Conservation (phyloP, 169 alveolate species). For the Plasmodium reichenowi region DNA sequence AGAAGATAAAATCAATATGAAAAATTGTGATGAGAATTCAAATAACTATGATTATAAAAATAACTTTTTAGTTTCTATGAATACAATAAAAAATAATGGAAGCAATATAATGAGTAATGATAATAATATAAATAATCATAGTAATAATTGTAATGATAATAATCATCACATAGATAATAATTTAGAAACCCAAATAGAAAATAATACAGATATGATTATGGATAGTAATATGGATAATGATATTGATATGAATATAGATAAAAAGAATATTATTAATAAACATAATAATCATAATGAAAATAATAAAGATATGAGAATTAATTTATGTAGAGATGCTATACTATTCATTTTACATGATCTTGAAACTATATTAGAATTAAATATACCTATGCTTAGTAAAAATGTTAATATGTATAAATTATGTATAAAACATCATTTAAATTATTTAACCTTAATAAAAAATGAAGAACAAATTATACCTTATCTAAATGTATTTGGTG, state of each 20-base stretch:
- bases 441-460: conserved; percentile 76
- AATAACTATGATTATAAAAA: conserved; percentile 57
- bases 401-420: conserved; percentile 75
- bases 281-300: conserved; percentile 29
- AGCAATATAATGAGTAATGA: conserved; percentile 1
- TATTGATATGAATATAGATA: too few species aligned
- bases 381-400: conserved; percentile 81
- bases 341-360: conserved; percentile 84
- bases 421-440: conserved; percentile 82
- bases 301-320: conserved; percentile 75
- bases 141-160: too few species aligned
- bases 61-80: conserved; percentile 17
- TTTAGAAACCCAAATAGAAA: too few species aligned
- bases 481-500: conserved; percentile 82
- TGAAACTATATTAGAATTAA: conserved; percentile 81
- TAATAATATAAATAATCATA: conserved; percentile 7
- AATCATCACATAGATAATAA: too few species aligned
- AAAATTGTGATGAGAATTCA: conserved; percentile 38
- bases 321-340: conserved; percentile 83
- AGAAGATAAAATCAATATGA: conserved; percentile 39
- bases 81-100: conserved; percentile 6
- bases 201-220: too few species aligned
- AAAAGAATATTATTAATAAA: too few species aligned
- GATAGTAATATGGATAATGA: too few species aligned
- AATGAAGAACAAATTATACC: conserved; percentile 81